Evolutionary conservation across 2,329 filamentous ascomycete genomes (phyloP).

Genomic region (Pseudofabraea citricarpa): DNA sequence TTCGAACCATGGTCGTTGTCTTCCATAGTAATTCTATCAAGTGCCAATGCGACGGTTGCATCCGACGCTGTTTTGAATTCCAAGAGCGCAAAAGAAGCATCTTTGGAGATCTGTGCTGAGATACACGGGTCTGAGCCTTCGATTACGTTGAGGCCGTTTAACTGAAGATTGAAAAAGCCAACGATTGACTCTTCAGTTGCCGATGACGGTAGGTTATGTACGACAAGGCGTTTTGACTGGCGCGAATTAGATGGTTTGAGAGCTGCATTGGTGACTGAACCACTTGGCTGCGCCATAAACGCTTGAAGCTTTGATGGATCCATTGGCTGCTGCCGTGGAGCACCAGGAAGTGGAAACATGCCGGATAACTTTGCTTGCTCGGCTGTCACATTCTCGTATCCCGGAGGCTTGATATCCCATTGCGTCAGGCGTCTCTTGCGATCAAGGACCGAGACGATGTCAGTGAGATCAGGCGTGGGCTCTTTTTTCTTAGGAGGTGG

Average conservation of each 20-base stretch:
- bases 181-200: conserved; percentile 72
- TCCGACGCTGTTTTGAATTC: conserved; percentile 88
- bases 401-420: conserved; percentile 98
- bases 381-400: conserved; percentile 96
- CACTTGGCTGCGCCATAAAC: conserved; percentile 86
- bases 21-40: conserved; percentile 88
- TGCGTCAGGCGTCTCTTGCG: conserved; percentile 92
- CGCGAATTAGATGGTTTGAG: conserved; percentile 90
- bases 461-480: conserved; percentile 90
- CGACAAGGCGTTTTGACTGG: conserved; percentile 87
- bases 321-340: conserved; percentile 91
- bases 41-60: conserved; percentile 82
- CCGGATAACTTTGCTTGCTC: conserved; percentile 98
- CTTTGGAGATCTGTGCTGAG: conserved; percentile 74
- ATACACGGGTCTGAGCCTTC: conserved; percentile 80
- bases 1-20: conserved; percentile 56
- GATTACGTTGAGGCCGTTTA: conserved; percentile 94
- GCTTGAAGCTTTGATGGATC: conserved; percentile 90
- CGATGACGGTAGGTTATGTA: conserved; percentile 72
- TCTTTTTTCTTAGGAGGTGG: conserved; percentile 88
- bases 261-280: conserved; percentile 61
- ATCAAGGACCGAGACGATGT: conserved; percentile 75
- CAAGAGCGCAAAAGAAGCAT: conserved; percentile 75
- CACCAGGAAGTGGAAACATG: conserved; percentile 97
- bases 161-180: conserved; percentile 90